Evolutionary conservation across 768 basidiomycete genomes (phyloP), one percentile per base, ranked within the genome.

Genomic region (Termitomyces sp.): DNA sequence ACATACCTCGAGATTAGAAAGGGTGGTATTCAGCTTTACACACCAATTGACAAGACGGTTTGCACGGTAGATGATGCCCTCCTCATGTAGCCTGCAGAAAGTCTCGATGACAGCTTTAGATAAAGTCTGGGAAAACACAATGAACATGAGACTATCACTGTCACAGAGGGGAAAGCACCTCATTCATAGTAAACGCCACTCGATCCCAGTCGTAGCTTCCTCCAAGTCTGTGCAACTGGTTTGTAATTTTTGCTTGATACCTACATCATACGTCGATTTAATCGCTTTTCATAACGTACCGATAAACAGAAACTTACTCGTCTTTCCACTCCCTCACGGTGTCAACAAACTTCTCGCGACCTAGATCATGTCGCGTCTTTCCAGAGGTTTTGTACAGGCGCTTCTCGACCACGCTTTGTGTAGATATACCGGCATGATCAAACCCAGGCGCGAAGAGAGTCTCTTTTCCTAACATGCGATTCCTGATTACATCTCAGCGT

Each of bases 21-120:
- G 76, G 0, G 96, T 96, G 1, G 97, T 99, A 68, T 98, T 97
- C 56, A 99, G 75, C 68, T 85, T 82, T 44, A 94, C 91, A 75
- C 97, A 99, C 96, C 97, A 98, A 65, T 98, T 97, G 56, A 98
- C 96, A 41, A 99, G 81, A 22, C 96, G 86, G 65, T 98, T 98
- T 2, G 94, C 95, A 25, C 97, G 90, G 71, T 98, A 98, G 43
- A 99, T 68, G 60, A 91, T 82, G 1, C 95, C 94, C 32, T 92
- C 90, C 67, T 98, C 95, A 62, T 94, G 89, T 31, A 99, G 73
- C 32, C 80, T 79, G 69, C 92, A 95, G 72, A 99, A 99, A 3
- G 84, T 91, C 69, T 98, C 94, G 25, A 85, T 77, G 33, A 98
- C 96, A 32, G 94, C 95, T 73, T 83, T 89, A 43, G 89, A 91